Base-by-base conservation (phyloP, 306 rosid species). In the Aeschynomene evenia region DNA sequence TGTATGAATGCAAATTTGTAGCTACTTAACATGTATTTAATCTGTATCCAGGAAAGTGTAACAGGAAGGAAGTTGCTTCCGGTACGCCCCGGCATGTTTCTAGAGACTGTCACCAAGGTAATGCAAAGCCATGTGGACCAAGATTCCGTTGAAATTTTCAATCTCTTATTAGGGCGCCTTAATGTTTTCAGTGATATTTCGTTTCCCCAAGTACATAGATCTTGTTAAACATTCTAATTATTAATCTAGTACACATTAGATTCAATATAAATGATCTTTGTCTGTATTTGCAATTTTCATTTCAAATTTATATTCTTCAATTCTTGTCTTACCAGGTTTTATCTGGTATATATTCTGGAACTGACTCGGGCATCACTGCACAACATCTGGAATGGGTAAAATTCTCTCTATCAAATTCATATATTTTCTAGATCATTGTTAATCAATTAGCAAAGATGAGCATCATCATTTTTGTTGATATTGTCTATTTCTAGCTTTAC, bases 61-160 rank as follows among this genome's bases (percentile, higher is more conserved):
- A 74, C 94, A 0, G 96, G 94, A 60, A 80, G 73, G 68, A 88
- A 79, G 70, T 83, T 86, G 20, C 94, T 75, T 70, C 98, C 98
- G 0, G 97, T 93, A 45, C 96, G 96, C 63, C 96, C 98, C 1
- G 97, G 98, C 87, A 88, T 93, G 98, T 93, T 93, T 88, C 97
- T 93, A 50, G 98, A 90, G 78, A 88, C 98, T 3, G 89, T 93
- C 55, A 74, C 92, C 66, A 93, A 85, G 98, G 98, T 93, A 78
- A 80, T 60, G 61, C 21, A 34, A 51, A 14, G 24, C 48, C 46
- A 24, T 77, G 8, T 57, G 55, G 26, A 63, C 64, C 26, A 13
- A 40, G 46, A 58, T 28, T 75, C 49, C 42, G 33, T 61, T 68
- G n/a, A 52, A 53, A 61, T 23, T 43, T 53, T 58, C 64, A 31